Evolutionary conservation across 1,284 basidiomycete species (phyloP), one percentile per base, ranked within the genome.

Genomic region (Austropuccinia psidii): DNA sequence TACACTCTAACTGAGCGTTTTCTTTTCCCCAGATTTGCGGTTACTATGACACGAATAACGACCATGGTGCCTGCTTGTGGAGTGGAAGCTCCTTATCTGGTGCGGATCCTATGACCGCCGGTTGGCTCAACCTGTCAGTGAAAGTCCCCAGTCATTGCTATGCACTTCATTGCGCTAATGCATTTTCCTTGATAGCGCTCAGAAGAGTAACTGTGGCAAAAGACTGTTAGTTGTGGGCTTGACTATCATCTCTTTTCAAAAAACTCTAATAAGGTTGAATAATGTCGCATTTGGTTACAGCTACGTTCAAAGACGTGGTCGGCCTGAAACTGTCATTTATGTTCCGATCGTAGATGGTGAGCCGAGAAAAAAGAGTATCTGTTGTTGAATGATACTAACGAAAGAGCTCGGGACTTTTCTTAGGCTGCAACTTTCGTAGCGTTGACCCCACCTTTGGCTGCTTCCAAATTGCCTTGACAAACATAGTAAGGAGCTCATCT

Each of bases 281-380:
- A n/a, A n/a, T n/a, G n/a, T n/a, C n/a, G n/a, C n/a, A n/a, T n/a
- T n/a, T n/a, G n/a, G n/a, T n/a, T n/a, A n/a, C n/a, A n/a, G n/a
- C n/a, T 57, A 57, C n/a, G 54, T 57, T n/a, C 54, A 57, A 57
- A 24, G 54, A 8, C 29, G n/a, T 8, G 54, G 31, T 33, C 21
- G 31, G 7, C 54, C 54, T 19, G 54, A 57, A 19, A 57, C 29
- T 19, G 27, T 33, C n/a, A n/a, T 57, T 19, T 57, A 13, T 31
- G 54, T 57, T 6, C 54, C 54, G n/a, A n/a, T 57, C 31, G n/a
- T 57, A 31, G 54, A 57, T n/a, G 54, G 54, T 57, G 27, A 57
- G 24, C 35, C 54, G 7, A 45, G 43, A n/a, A 45, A 45, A 45
- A 45, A 45, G n/a, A 45, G n/a, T 13, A 55, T 27, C 21, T 57